These are phyloP conservation scores for Chlamydomonas sp. DNA, from an alignment of 139 green algal genomes.

Conservation along the genomic window DNA sequence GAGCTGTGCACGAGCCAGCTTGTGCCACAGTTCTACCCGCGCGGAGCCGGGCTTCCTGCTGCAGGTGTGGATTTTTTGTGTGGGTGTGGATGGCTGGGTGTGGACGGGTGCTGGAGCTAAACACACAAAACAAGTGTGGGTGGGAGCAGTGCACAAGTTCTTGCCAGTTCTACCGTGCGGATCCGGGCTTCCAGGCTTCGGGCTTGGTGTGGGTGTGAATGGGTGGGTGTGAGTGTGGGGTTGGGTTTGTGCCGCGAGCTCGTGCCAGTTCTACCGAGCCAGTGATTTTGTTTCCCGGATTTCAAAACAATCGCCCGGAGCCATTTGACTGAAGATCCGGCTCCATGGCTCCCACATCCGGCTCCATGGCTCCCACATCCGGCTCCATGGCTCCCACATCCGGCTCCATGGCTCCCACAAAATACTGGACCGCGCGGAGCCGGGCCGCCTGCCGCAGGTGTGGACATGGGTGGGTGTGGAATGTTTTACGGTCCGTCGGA, in stretches of 20 bases:
- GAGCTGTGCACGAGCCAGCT: conserved; percentile 14
- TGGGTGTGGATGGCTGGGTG: background rate
- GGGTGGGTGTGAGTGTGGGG: no score
- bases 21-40: conserved; percentile 23
- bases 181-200: conserved; percentile 13
- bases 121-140: background rate
- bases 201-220: background rate
- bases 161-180: conserved; percentile 28
- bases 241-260: background rate
- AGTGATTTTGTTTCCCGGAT: conserved; percentile 2
- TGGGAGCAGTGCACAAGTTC: conserved; percentile 14
- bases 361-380: no score
- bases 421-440: no score
- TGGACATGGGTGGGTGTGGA: no score
- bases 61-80: conserved; percentile 6
- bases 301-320: no score
- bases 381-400: no score
- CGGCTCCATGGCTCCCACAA: no score
- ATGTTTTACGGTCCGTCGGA: no score
- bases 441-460: no score
- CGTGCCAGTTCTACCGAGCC: background rate
- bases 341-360: no score
- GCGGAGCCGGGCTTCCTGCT: conserved; percentile 21
- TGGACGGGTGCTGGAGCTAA: no score
- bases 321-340: no score